Base-by-base conservation (phyloP, 192 early-diverging fungal species). In the Coemansia sp. region DNA sequence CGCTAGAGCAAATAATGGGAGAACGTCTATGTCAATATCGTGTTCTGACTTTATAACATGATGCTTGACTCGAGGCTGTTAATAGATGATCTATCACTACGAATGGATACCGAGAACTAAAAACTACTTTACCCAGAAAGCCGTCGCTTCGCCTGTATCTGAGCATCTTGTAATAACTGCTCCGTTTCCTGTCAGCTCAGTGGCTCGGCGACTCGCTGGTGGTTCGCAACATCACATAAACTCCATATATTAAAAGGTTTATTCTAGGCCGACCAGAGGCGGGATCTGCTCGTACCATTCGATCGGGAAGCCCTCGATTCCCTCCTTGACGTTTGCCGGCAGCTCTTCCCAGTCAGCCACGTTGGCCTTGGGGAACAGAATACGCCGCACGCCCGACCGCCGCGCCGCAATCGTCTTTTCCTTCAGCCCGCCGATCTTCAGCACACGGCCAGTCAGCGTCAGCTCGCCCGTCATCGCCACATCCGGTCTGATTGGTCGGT, bases 381-480 rank as follows among this genome's bases (percentile, higher is more conserved):
- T 88, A 21, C 85, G 88, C 60, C 85, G 91, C 22, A 99, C 93
- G 5, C 94, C 92, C 15, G 88, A 88, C 44, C 95, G 83, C 69
- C 97, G 95, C 59, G 97, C 97, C 4, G 97, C 97, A 78, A 99
- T 97, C 6, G 94, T 90, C 82, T 99, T 99, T 60, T 99, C 96
- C 65, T 95, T 95, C 28, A 98, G 78, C 21, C 97, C 97, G 28
- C 97, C 97, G 64, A 99, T 96, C 83, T 97, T 94, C 42, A 99
- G 85, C 31, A 99, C 90, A 62, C 96, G 95, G 31, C 97, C 97
- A 0, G 97, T 97, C 59, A 99, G 81, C 6, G 97, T 99, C 47
- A 99, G 80, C 82, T 99, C 97, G 62, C 97, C 97, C 2, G 97
- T 99, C 97, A 99, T 99, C 37, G 97, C 94, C 36, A 96, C 88